These are phyloP conservation scores for Parmelia sp. DNA, from an alignment of 495 filamentous ascomycete species.

Conservation along the genomic window DNA sequence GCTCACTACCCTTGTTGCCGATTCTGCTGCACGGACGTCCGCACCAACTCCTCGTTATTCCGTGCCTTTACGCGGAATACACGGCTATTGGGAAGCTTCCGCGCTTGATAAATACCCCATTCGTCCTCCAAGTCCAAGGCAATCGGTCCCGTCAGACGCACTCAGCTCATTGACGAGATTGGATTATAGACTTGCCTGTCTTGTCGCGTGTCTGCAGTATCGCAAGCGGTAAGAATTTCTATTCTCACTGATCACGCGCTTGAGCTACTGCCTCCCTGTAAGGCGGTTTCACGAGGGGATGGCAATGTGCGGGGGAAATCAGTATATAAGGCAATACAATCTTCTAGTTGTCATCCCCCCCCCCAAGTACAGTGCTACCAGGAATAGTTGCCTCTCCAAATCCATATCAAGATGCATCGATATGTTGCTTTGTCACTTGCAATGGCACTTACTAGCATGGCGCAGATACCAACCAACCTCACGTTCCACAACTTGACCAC, in stretches of 20 bases:
- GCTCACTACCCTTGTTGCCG: background rate
- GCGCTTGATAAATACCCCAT: background rate
- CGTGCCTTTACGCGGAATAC: background rate
- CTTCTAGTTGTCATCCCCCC: background rate
- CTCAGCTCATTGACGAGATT: background rate
- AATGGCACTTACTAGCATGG: background rate
- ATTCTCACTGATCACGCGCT: background rate
- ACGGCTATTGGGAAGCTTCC: background rate
- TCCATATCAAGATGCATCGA: background rate
- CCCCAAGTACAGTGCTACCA: background rate
- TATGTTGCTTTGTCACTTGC: slow-evolving; percentile 1
- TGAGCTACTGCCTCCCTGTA: background rate
- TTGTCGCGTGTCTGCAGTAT: background rate
- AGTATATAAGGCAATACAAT: background rate
- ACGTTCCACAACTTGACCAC: slow-evolving; percentile 2
- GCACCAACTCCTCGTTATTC: background rate
- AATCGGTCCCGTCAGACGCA: background rate
- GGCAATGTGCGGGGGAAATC: background rate
- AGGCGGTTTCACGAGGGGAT: background rate
- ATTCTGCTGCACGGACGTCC: background rate
- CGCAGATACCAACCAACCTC: background rate
- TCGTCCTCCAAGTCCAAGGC: background rate
- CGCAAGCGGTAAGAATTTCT: background rate
- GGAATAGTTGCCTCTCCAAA: background rate
- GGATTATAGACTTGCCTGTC: background rate